Evolutionary conservation across 2,329 filamentous ascomycete genomes (phyloP).

Genomic region (Xylaria sp.): DNA sequence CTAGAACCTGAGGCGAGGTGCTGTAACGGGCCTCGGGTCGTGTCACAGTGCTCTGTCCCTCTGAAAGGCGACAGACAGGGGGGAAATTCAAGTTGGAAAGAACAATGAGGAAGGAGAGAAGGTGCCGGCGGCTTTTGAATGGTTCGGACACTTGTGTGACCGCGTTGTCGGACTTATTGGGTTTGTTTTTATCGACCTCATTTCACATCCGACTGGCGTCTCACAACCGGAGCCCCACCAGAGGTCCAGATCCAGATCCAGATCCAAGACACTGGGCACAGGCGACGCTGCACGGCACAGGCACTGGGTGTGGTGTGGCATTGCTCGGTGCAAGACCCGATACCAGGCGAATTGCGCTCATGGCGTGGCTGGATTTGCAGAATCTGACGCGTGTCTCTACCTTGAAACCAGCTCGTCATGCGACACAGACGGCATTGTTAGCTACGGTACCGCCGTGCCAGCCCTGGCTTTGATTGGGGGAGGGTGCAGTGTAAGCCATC

Average conservation of each 20-base stretch:
- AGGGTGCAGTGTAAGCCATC: not conserved
- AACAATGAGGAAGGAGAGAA: not conserved
- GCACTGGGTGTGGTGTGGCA: no score
- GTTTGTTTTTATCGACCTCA: not conserved
- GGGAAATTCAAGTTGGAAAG: not conserved
- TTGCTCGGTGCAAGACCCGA: not conserved
- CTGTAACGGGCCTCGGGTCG: not conserved
- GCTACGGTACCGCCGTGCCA: not conserved
- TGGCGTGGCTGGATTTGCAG: not conserved
- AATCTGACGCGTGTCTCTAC: constrained; percentile 3
- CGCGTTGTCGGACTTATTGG: not conserved
- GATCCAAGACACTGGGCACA: constrained; percentile 12
- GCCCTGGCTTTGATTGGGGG: not conserved
- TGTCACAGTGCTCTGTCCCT: not conserved
- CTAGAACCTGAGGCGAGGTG: not conserved
- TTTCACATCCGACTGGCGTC: not conserved
- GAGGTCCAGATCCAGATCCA: not conserved
- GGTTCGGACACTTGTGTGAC: not conserved
- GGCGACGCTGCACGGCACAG: no score
- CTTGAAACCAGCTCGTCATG: not conserved
- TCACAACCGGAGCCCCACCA: constrained; percentile 26
- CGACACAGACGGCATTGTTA: not conserved
- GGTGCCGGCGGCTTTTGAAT: not conserved
- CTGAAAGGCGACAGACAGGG: not conserved
- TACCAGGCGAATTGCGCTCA: not conserved